These are phyloP conservation scores for Pseudogymnoascus pannorum DNA, from an alignment of 2,329 filamentous ascomycete genomes.

Conservation along the genomic window DNA sequence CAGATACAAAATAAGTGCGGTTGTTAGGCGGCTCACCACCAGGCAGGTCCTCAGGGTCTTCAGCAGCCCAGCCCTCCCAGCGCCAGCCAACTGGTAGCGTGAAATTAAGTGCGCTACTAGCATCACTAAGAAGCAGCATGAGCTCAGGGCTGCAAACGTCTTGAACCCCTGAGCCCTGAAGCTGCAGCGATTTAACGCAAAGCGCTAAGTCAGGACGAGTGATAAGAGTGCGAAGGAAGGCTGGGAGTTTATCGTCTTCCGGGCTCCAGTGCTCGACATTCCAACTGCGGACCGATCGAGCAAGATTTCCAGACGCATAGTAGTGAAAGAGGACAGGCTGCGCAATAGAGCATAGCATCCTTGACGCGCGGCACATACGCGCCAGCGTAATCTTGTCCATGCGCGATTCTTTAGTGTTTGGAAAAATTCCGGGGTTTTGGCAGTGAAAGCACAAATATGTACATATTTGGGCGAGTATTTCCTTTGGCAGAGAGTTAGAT, in stretches of 20 bases:
- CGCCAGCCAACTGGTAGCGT: background rate
- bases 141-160: background rate
- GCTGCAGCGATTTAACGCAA: background rate
- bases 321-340: background rate
- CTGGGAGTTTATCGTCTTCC: background rate
- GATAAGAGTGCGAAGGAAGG: background rate
- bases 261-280: background rate
- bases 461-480: background rate
- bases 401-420: conserved; percentile 18
- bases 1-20: too few relatives aligned
- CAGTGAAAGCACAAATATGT: background rate
- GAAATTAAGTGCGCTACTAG: background rate
- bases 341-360: background rate
- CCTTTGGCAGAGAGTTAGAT: background rate
- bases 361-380: background rate
- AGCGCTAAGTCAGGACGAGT: background rate
- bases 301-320: background rate
- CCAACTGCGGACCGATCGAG: background rate
- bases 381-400: conserved; percentile 14
- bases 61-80: background rate
- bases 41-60: background rate
- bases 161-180: background rate
- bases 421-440: background rate
- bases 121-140: background rate
- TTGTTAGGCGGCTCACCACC: too few relatives aligned